These are phyloP conservation scores for Berkeleyomyces basicola DNA, from an alignment of 2,329 filamentous ascomycete species.

Conservation along the genomic window DNA sequence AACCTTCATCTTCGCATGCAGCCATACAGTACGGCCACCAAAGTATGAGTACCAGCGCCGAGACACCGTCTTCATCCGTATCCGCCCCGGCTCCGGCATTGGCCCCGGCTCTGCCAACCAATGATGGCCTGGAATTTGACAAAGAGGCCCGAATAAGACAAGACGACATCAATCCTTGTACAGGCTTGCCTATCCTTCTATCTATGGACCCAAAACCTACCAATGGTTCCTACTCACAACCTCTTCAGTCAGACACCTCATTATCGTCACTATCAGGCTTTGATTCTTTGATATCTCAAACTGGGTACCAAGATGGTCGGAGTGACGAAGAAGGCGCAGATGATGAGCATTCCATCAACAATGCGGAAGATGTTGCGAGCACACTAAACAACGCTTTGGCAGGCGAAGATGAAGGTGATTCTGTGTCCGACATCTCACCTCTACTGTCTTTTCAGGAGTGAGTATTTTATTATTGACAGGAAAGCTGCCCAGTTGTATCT, in stretches of 20 bases:
- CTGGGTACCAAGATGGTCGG: neutral
- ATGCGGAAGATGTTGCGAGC: neutral
- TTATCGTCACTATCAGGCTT: slow-evolving; percentile 8
- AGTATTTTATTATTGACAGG: neutral
- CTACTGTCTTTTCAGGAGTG: neutral
- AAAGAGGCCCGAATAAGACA: neutral
- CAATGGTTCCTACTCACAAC: neutral
- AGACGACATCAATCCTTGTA: neutral
- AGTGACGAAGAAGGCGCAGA: neutral
- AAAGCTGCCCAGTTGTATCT: neutral
- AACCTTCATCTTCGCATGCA: neutral
- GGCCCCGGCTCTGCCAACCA: neutral
- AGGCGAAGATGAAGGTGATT: neutral
- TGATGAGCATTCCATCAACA: neutral
- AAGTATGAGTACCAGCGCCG: slow-evolving; percentile 2
- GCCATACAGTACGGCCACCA: neutral
- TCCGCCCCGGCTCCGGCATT: neutral
- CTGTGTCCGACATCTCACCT: neutral
- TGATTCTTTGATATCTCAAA: slow-evolving; percentile 4
- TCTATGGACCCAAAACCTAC: neutral
- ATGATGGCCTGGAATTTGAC: neutral
- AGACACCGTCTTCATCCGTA: neutral
- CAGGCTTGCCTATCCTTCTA: neutral
- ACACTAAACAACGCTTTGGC: too few relatives aligned
- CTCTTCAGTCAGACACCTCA: slow-evolving; percentile 5